These are phyloP conservation scores for Talaromyces albobiverticillius DNA, from an alignment of 2,329 filamentous ascomycete species.

Conservation along the genomic window DNA sequence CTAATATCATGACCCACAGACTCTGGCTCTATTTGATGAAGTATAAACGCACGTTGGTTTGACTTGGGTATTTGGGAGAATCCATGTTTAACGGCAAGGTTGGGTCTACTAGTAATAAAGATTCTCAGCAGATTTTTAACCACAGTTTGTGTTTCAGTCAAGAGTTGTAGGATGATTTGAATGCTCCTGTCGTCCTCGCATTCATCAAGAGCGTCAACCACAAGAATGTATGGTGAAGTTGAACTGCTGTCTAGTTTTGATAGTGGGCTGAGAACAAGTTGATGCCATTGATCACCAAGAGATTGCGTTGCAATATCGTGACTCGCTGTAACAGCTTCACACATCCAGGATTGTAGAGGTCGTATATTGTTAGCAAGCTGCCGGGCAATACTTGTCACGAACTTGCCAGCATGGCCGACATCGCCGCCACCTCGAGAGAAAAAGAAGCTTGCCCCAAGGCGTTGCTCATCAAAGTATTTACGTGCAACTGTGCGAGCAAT, in stretches of 20 bases:
- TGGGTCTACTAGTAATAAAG: slow-evolving; percentile 28
- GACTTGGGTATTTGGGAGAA: slow-evolving; percentile 15
- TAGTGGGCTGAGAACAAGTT: slow-evolving; percentile 26
- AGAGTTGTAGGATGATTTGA: slow-evolving; percentile 21
- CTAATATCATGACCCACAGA: slow-evolving; percentile 18
- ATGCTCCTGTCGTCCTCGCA: slow-evolving; percentile 23
- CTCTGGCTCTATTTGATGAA: slow-evolving; percentile 18
- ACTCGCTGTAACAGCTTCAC: slow-evolving; percentile 20
- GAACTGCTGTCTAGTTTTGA: not conserved
- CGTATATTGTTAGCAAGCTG: slow-evolving; percentile 31
- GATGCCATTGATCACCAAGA: slow-evolving; percentile 25
- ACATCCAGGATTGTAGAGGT: slow-evolving; percentile 20
- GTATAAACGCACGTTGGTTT: slow-evolving; percentile 18
- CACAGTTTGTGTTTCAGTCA: slow-evolving; percentile 16
- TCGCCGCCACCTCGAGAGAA: slow-evolving; percentile 32
- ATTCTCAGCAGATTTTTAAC: slow-evolving; percentile 17
- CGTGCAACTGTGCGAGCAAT: not conserved
- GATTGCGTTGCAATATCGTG: slow-evolving; percentile 19
- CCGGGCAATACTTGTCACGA: slow-evolving; percentile 36
- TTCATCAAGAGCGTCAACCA: slow-evolving; percentile 29
- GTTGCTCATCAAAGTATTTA: not conserved
- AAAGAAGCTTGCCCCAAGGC: not conserved
- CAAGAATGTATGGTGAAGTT: slow-evolving; percentile 10
- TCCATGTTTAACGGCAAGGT: slow-evolving; percentile 22
- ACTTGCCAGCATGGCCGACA: slow-evolving; percentile 30